Evolutionary conservation across 805 yeast species (phyloP).

Genomic region (Pichia paraexigua): DNA sequence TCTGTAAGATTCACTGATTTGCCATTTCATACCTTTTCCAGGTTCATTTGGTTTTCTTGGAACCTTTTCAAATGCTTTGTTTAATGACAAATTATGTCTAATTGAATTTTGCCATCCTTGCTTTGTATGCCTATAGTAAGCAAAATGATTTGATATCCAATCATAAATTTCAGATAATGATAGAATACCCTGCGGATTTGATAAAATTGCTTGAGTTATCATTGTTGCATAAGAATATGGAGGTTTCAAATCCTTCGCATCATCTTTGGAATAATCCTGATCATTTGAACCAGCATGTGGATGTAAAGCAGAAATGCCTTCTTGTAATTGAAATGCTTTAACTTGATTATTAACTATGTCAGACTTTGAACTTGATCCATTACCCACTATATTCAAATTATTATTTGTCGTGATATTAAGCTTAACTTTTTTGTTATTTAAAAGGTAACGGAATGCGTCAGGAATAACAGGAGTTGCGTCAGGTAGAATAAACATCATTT

Average conservation of each 20-base stretch:
- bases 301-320: conserved; percentile 6
- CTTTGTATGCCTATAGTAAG: conserved; percentile 84
- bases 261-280: conserved; percentile 76
- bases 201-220: conserved; percentile 94
- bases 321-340: conserved; percentile 38
- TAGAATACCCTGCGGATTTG: conserved; percentile 80
- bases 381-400: neutral
- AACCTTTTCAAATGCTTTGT: conserved; percentile 96
- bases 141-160: conserved; percentile 82
- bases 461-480: conserved; percentile 72
- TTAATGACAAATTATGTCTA: conserved; percentile 86
- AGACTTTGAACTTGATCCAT: neutral
- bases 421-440: conserved; percentile 22
- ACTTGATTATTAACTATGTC: conserved; percentile 21
- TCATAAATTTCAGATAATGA: conserved; percentile 86
- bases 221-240: conserved; percentile 96
- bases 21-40: conserved; percentile 99
- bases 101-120: conserved; percentile 99
- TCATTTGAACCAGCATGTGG: conserved; percentile 16
- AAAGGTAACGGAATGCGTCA: conserved; percentile 34
- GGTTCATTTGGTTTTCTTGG: conserved; percentile 95
- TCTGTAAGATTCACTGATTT: conserved; percentile 76
- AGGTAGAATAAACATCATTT: conserved; percentile 97
- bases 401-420: neutral
- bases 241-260: conserved; percentile 88